Percentiles rank a stretch among this genome's conserved stretches.
Conservation (phyloP, 495 filamentous ascomycete species). For the Penicillium daleae region DNA sequence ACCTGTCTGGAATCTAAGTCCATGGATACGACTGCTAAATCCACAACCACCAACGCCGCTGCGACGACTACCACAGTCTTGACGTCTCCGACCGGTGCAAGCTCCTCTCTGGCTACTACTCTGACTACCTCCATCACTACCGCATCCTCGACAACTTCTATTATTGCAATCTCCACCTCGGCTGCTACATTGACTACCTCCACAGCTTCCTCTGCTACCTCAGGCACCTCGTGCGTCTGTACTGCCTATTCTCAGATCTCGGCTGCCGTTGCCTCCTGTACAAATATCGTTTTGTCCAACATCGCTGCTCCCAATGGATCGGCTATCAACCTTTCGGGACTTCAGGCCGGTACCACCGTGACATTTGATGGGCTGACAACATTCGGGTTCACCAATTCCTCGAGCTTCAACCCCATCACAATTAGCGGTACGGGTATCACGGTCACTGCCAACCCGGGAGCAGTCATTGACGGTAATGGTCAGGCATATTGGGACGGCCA, state of each 20-base stretch:
- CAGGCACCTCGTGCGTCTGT: not conserved
- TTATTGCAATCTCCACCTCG: not conserved
- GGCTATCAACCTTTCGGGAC: not conserved
- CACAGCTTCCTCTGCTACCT: not conserved
- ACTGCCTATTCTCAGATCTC: conserved; percentile 6
- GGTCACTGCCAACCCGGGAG: not conserved
- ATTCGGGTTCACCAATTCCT: conserved; percentile 1
- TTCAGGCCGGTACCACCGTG: conserved; percentile 1
- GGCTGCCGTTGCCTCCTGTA: not conserved
- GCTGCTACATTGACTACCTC: not conserved
- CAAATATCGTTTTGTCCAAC: conserved; percentile 2
- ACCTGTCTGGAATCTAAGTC: not conserved
- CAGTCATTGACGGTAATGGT: conserved; percentile 2
- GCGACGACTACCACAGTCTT: not conserved
- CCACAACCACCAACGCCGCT: not conserved
- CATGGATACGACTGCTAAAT: not conserved
- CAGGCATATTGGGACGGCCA: conserved; percentile 4
- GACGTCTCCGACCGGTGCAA: not conserved
- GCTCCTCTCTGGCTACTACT: not conserved
- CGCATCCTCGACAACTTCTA: not conserved
- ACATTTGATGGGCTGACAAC: conserved; percentile 5
- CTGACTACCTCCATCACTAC: not conserved
- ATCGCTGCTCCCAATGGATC: conserved; percentile 1
- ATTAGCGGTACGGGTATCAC: conserved; percentile 1
- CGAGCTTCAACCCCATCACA: not conserved